Base-by-base conservation (phyloP, 192 early-diverging fungal species). In the Glomus cerebriforme region DNA sequence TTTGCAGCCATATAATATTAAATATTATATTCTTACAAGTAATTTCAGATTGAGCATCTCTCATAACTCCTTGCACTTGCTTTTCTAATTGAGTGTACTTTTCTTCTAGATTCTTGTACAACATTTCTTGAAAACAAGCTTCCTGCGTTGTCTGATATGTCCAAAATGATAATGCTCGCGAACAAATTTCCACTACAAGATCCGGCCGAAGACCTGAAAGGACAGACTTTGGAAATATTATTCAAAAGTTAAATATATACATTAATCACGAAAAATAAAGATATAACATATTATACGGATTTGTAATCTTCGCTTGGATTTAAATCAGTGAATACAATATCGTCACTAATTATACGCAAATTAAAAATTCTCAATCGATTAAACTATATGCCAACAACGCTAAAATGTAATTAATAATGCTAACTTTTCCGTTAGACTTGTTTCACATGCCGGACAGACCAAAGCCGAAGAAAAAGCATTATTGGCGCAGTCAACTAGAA, bases 111-210 rank as follows among this genome's bases (percentile, higher is more conserved):
- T 73, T 81, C 27, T 82, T 83, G 32, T 81, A 77, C 1, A 86
- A n/a, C 60, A 86, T 75, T 1, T 83, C 77, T 39, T 82, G 82
- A 26, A 83, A 83, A 27, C 64, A 80, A 12, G 82, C 58, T 49
- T 92, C 92, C 47, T 92, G 92, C 0, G 91, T 82, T 0, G 81
- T 81, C 73, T 93, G 92, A 77, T 92, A 92, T 1, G 89, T 86
- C 84, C 89, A 92, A 64, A 93, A 93, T 0, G 89, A 86, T 22
- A 92, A 80, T 1, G 86, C 90, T 4, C 90, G 87, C 32, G 85
- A 85, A 63, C 90, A 91, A 13, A 92, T 92, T 69, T 92, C 92
- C 83, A 90, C 80, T 10, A 93, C 85, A 24, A 85, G 76, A 37
- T 86, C 82, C 2, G 92, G 92, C 15, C 84, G 80, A n/a, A 93